Conservation (phyloP, 2,329 filamentous ascomycete species). For the Drechmeria coniospora region DNA sequence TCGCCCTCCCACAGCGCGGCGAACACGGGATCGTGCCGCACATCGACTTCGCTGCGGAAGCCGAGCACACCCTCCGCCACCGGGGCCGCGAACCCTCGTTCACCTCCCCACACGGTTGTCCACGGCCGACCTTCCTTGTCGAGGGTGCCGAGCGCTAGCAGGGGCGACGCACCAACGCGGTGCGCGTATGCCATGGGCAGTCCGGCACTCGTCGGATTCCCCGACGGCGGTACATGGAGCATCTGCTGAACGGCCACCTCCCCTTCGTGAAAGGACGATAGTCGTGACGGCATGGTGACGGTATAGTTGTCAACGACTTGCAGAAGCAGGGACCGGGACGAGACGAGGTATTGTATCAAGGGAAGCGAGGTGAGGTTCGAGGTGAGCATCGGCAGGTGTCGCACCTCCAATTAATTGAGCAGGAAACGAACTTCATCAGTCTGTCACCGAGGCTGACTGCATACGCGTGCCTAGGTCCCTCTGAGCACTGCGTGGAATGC, state of each 20-base stretch:
- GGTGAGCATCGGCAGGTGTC: not conserved
- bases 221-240: conserved; percentile 36
- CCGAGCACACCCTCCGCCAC: conserved; percentile 50
- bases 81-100: conserved; percentile 48
- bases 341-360: not conserved
- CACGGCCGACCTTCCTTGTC: conserved; percentile 53
- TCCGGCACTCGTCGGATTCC: conserved; percentile 53
- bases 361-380: not conserved
- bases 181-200: conserved; percentile 45
- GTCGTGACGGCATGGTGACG: conserved; percentile 13
- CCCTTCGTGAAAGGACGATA: conserved; percentile 43
- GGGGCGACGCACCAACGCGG: conserved; percentile 45
- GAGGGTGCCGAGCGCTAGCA: conserved; percentile 59
- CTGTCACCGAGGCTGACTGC: too few relatives aligned
- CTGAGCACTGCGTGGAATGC: too few relatives aligned
- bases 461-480: too few relatives aligned
- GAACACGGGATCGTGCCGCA: conserved; percentile 53
- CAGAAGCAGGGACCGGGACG: not conserved
- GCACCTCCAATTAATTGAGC: not conserved
- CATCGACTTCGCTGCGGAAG: conserved; percentile 45
- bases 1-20: conserved; percentile 41
- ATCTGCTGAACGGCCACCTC: conserved; percentile 50
- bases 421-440: too few relatives aligned
- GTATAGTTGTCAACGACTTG: too few relatives aligned
- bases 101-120: conserved; percentile 67